Evolutionary conservation across 768 basidiomycete species (phyloP), one percentile per base, ranked within the genome.

Genomic region (Chalciporus chontae): DNA sequence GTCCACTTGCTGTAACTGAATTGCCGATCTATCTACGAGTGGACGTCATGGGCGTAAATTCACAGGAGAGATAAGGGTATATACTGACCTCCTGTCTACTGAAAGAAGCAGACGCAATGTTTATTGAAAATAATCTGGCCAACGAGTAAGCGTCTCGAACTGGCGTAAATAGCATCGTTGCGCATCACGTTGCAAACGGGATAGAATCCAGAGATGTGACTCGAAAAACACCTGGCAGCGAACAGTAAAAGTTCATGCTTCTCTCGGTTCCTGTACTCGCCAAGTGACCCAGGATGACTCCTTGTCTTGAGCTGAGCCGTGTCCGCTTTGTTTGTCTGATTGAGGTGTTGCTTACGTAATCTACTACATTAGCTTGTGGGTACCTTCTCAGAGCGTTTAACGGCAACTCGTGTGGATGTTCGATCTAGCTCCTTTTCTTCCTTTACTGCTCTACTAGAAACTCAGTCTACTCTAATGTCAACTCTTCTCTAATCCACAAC

Each of bases 401-500:
- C 58, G 27, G 51, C 57, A 48, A 43, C 24, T 42, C 55, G 41
- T 51, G 59, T 55, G 56, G 48, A 55, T 56, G 59, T 56, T 58
- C 31, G 47, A 47, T 55, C 55, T 39, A 57, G 53, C 49, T 58
- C 58, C 52, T 62, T 45, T 52, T 48, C 45, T 51, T 36, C 50
- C 21, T 40, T 46, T 48, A 34, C 36, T 34, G 40, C 38, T 44
- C 48, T 47, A 47, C 36, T 67, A 59, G 66, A 66, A 36, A 36
- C 34, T 41, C 42, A 39, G 42, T 51, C 43, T 67, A 65, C 43
- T 49, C 61, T 67, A 62, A 67, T 68, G 66, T 63, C 54, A 55
- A 54, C 50, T 45, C 43, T 51, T 46, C 31, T 64, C 52, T 68
- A 60, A 68, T 64, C 41, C 11, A 48, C 40, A 11, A 34, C 53